Evolutionary conservation across 495 filamentous ascomycete species (phyloP).

Genomic region (Penicillium goetzii): DNA sequence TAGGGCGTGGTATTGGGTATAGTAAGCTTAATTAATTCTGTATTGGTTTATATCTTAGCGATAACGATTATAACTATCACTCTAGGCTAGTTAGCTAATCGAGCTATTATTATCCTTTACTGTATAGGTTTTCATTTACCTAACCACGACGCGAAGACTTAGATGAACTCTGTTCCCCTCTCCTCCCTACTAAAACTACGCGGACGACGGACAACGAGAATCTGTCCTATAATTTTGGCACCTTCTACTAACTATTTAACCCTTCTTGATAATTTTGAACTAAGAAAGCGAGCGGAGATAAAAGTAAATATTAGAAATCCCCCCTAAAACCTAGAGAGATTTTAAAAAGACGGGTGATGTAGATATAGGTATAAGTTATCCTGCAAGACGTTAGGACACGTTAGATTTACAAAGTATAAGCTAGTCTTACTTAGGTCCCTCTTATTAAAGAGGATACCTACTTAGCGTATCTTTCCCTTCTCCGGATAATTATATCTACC

Average conservation of each 20-base stretch:
- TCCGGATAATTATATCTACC: conserved; percentile 4
- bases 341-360: conserved; percentile 10
- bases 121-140: conserved; percentile 8
- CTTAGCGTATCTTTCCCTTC: conserved; percentile 7
- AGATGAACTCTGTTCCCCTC: conserved; percentile 9
- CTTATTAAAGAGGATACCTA: conserved; percentile 6
- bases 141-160: conserved; percentile 7
- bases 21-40: conserved; percentile 7
- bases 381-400: conserved; percentile 13
- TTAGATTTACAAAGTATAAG: conserved; percentile 12
- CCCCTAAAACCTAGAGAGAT: not conserved
- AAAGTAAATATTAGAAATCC: not conserved
- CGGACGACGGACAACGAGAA: conserved; percentile 7
- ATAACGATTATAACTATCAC: conserved; percentile 10
- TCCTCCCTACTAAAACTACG: conserved; percentile 2
- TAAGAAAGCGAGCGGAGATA: conserved; percentile 11
- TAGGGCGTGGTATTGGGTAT: conserved; percentile 9
- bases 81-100: conserved; percentile 10
- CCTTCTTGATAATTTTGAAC: conserved; percentile 3
- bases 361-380: conserved; percentile 12
- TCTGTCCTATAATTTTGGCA: conserved; percentile 9
- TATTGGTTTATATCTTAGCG: conserved; percentile 4
- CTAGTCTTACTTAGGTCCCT: conserved; percentile 2
- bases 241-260: conserved; percentile 6
- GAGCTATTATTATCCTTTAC: conserved; percentile 5